A percentile compares a stretch with the other conserved stretches of the same genome.
Conservation (phyloP, 345 rosid genomes). For the Sonneratia alba region DNA sequence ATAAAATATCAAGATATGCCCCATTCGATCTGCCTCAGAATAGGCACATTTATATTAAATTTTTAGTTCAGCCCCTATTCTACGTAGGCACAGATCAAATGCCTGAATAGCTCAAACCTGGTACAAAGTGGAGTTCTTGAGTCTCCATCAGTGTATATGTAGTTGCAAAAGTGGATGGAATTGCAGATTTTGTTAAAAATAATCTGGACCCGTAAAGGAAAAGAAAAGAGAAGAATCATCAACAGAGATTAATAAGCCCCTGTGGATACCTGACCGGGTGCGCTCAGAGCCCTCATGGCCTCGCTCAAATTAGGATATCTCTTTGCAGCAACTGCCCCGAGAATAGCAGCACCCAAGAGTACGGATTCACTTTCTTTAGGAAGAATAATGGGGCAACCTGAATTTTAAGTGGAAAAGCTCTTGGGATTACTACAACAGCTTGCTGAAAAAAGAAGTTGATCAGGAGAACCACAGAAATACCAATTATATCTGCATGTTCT, state of each 20-base stretch:
- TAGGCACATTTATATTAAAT: not conserved
- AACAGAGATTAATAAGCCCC: not conserved
- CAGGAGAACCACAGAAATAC: constrained; percentile 19
- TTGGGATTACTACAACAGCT: not conserved
- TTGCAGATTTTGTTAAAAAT: not conserved
- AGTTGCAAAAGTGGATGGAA: not conserved
- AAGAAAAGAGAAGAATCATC: not conserved
- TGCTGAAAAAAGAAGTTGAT: not conserved
- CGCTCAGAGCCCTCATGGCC: constrained; percentile 82
- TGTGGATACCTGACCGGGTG: constrained; percentile 68
- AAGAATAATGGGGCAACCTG: constrained; percentile 83
- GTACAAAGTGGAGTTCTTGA: not conserved
- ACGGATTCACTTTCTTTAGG: constrained; percentile 87
- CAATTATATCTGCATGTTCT: constrained; percentile 79
- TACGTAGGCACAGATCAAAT: not conserved
- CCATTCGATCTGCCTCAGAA: not conserved
- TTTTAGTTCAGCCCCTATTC: not conserved
- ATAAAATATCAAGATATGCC: not conserved
- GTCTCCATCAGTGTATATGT: not conserved
- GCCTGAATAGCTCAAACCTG: not conserved
- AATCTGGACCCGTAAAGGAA: not conserved
- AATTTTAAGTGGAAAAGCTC: not conserved
- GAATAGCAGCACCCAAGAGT: constrained; percentile 90
- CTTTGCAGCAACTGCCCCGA: constrained; percentile 83
- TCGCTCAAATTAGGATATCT: constrained; percentile 51